phyloP scores from a whole-genome alignment of 2,329 filamentous ascomycete species.

The Colletotrichum horii region DNA sequence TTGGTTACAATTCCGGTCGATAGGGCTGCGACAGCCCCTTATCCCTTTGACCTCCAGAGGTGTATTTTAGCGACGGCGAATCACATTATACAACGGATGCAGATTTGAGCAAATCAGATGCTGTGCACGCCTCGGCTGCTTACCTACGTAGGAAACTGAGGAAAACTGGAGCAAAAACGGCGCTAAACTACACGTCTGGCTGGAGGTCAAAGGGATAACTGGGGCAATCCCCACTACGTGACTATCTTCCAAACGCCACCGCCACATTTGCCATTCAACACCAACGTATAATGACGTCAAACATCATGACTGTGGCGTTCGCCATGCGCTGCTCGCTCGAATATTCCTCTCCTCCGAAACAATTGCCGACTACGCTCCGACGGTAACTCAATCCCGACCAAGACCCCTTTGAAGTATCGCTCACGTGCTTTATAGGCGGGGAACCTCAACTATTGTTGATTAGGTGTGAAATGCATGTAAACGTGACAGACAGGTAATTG shows the following conservation, averaged over 20 bases:
- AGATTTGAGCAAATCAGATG: too few species aligned
- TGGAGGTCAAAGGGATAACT: too few species aligned
- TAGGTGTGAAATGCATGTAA: not conserved
- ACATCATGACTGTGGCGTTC: not conserved
- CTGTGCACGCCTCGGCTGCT: too few species aligned
- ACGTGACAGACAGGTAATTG: not conserved
- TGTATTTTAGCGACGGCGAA: too few species aligned
- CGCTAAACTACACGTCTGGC: too few species aligned
- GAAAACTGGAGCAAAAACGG: too few species aligned
- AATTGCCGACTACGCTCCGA: not conserved
- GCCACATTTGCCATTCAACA: not conserved
- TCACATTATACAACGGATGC: too few species aligned
- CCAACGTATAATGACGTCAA: not conserved
- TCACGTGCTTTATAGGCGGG: not conserved
- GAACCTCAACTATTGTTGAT: not conserved
- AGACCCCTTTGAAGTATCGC: not conserved
- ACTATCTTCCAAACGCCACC: not conserved
- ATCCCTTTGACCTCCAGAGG: too few species aligned
- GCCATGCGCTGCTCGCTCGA: not conserved
- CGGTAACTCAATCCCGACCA: not conserved
- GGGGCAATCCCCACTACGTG: not conserved
- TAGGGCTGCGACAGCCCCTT: too few species aligned
- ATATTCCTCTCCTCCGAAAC: not conserved
- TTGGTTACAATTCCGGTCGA: not conserved
- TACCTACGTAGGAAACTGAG: too few species aligned